A percentile compares a stretch with the other conserved stretches of the same genome.
phyloP scores from a whole-genome alignment of 2,329 filamentous ascomycete species.

The Ascochyta clinopodiicola region DNA sequence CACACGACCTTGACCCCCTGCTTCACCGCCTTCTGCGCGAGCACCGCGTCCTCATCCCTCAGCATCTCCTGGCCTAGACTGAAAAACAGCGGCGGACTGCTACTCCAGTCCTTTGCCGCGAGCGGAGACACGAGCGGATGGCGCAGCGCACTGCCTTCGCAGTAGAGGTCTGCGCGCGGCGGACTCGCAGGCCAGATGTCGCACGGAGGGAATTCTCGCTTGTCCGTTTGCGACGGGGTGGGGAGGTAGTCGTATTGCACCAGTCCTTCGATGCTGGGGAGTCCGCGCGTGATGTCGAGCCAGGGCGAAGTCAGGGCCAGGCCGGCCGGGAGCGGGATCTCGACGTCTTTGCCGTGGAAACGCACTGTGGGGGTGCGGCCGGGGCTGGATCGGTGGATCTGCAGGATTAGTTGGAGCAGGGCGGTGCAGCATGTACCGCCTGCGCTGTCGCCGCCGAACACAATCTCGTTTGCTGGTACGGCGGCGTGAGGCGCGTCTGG shows the following conservation, averaged over 20 bases:
- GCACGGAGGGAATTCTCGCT: conserved; percentile 56
- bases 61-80: conserved; percentile 75
- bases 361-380: conserved; percentile 55
- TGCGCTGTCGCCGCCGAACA: conserved; percentile 77
- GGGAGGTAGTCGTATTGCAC: conserved; percentile 69
- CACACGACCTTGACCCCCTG: conserved; percentile 69
- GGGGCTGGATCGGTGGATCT: conserved; percentile 59
- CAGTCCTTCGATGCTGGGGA: conserved; percentile 62
- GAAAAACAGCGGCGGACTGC: conserved; percentile 70
- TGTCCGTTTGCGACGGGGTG: conserved; percentile 48
- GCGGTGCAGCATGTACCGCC: conserved; percentile 74
- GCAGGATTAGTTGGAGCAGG: conserved; percentile 72
- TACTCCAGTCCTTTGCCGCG: conserved; percentile 64
- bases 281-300: conserved; percentile 72
- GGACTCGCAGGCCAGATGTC: conserved; percentile 55
- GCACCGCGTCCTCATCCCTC: conserved; percentile 68
- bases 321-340: conserved; percentile 71
- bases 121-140: conserved; percentile 75
- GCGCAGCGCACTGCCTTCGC: conserved; percentile 50
- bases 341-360: conserved; percentile 67
- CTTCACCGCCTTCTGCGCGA: conserved; percentile 62
- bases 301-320: conserved; percentile 70
- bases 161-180: conserved; percentile 57
- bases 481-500: conserved; percentile 70
- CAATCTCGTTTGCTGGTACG: conserved; percentile 69